Evolutionary conservation across 345 rosid species (phyloP), one percentile per base, ranked within the genome.

Genomic region (Sisymbrium irio): DNA sequence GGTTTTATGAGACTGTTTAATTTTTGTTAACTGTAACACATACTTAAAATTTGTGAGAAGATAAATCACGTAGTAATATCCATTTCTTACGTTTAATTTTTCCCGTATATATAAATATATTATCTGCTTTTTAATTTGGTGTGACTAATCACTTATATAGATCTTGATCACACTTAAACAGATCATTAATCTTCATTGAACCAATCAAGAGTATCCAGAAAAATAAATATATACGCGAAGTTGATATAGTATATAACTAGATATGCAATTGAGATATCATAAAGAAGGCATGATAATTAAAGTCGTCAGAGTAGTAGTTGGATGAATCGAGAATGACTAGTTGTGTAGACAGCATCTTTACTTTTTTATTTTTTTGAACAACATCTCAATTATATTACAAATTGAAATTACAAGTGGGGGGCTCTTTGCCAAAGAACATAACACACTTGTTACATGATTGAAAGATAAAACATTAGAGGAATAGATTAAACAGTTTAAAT

Each of bases 241-340:
- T n/a, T n/a, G n/a, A n/a, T n/a, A n/a, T n/a, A 45, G 10, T 15
- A 45, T 45, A 45, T 22, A 14, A 42, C 7, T 13, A 13, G 14
- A 25, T 55, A 55, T 18, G 67, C 13, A 36, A 15, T 9, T 1
- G 60, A 47, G 50, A 71, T 14, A 37, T 41, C 7, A 17, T 61
- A 61, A 49, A 71, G 19, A 71, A 35, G 50, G 40, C 19, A 37
- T 35, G 67, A 60, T 9, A 60, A n/a, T n/a, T n/a, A n/a, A 59
- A 49, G 15, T 36, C 15, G 68, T 71, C 75, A 71, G 75, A 71
- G 59, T 11, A 71, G 51, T 61, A 49, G 75, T 61, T 71, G 75
- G 67, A 12, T 45, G 22, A 71, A 60, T 47, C 47, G 67, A 71
- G 75, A 37, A 71, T 60, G 67, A 59, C 74, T 41, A 69, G 55